Evolutionary conservation across 2,329 filamentous ascomycete genomes (phyloP), one percentile per base, ranked within the genome.

Genomic region (Ophiostoma pallidulum): DNA sequence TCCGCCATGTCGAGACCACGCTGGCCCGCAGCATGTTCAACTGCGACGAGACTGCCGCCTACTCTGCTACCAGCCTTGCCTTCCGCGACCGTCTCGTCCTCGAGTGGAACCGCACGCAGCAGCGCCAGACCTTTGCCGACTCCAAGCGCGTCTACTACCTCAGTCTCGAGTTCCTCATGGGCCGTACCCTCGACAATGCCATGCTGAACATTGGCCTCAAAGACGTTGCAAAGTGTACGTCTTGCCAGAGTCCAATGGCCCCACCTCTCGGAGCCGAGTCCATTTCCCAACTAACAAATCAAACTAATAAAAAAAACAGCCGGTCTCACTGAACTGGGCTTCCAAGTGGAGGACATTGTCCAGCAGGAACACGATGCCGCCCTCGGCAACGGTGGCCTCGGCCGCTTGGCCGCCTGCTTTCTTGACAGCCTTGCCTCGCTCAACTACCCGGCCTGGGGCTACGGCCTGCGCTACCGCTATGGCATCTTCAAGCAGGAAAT

Each of bases 401-500:
- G 92, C 39, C 86, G 92, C 58, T 78, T 98, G 41, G 92, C 92
- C 13, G 92, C 92, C 33, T 98, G 92, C 69, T 95, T 97, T 74
- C 78, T 98, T 54, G 92, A 98, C 71, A 96, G 90, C 58, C 72
- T 98, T 62, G 92, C 92, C 20, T 91, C 89, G 10, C 75, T 98
- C 58, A 94, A 96, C 71, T 96, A 85, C 64, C 87, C 92, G 9
- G 92, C 92, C 18, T 98, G 92, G 92, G 92, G 92, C 31, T 98
- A 98, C 60, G 92, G 91, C 47, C 72, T 98, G 57, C 81, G 92
- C 60, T 98, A 98, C 72, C 77, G 89, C 64, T 97, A 97, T 64
- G 86, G 86, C 62, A 98, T 98, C 64, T 98, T 98, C 80, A 97
- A 97, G 72, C 92, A 98, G 71, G 92, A 97, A 71, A 97, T 98